Evolutionary conservation across 2,329 filamentous ascomycete genomes (phyloP).

Genomic region (Nemania diffusa): DNA sequence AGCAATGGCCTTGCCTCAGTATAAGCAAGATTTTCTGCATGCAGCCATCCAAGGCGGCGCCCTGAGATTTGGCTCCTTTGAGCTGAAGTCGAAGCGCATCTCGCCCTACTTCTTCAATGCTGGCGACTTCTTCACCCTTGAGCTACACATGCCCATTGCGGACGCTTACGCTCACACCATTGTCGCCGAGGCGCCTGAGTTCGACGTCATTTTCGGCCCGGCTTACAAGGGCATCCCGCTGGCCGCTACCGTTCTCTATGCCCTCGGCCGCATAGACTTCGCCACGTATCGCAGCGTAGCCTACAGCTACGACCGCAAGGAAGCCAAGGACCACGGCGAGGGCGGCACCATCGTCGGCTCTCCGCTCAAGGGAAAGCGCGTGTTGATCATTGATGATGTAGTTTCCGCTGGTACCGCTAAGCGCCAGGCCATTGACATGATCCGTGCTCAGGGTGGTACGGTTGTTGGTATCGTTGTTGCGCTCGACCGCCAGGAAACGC

Average conservation of each 20-base stretch:
- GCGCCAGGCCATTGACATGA: conserved; percentile 90
- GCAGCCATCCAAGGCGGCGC: conserved; percentile 74
- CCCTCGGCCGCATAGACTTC: conserved; percentile 76
- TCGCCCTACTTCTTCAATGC: conserved; percentile 99
- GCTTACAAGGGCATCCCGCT: conserved; percentile 98
- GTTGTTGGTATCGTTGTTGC: conserved; percentile 90
- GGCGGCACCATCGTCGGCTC: conserved; percentile 93
- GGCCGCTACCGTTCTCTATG: conserved; percentile 79
- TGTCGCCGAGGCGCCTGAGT: conserved; percentile 58
- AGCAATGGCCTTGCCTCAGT: conserved; percentile 63
- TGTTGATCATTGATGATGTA: conserved; percentile 95
- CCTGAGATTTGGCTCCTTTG: conserved; percentile 84
- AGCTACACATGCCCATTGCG: conserved; percentile 80
- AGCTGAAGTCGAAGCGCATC: conserved; percentile 88
- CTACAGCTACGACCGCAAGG: conserved; percentile 95
- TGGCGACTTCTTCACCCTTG: conserved; percentile 85
- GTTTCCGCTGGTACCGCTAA: conserved; percentile 96
- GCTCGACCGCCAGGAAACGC: conserved; percentile 86
- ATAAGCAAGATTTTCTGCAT: conserved; percentile 79
- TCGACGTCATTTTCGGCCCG: conserved; percentile 91
- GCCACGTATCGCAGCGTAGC: conserved; percentile 74
- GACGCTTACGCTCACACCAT: conserved; percentile 81
- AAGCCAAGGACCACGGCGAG: conserved; percentile 95
- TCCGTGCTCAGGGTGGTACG: conserved; percentile 83
- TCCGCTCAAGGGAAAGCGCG: conserved; percentile 81